Conservation (phyloP, 2,329 filamentous ascomycete genomes). For the Fusarium sp. region DNA sequence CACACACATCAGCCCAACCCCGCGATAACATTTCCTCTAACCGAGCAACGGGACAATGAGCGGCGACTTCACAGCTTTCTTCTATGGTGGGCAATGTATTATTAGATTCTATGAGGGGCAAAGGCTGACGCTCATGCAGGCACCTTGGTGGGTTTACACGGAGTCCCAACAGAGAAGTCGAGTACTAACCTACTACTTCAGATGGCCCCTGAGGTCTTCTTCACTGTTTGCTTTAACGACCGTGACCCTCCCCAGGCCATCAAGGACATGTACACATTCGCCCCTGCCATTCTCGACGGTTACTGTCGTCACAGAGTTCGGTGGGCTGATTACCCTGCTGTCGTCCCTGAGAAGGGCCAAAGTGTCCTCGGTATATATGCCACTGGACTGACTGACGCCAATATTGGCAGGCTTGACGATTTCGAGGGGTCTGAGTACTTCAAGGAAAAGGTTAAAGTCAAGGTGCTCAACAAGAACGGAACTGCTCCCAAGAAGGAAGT, state of each 20-base stretch:
- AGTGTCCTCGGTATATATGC: slow-evolving; percentile 81
- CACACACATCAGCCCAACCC: background rate
- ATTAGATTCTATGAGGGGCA: too few relatives aligned
- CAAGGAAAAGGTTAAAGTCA: slow-evolving; percentile 67
- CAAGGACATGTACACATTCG: slow-evolving; percentile 70
- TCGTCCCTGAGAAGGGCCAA: slow-evolving; percentile 68
- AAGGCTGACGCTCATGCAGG: slow-evolving; percentile 38
- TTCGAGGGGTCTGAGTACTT: slow-evolving; percentile 86
- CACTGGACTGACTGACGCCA: slow-evolving; percentile 80
- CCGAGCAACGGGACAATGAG: slow-evolving; percentile 51
- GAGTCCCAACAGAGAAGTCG: background rate
- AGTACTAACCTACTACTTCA: slow-evolving; percentile 46
- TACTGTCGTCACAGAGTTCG: slow-evolving; percentile 79
- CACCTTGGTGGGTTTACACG: slow-evolving; percentile 50
- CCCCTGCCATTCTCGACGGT: slow-evolving; percentile 79
- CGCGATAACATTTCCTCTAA: background rate
- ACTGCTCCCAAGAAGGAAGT: slow-evolving; percentile 55
- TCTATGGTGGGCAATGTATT: slow-evolving; percentile 63
- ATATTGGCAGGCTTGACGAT: slow-evolving; percentile 79
- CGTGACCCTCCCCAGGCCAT: slow-evolving; percentile 61
- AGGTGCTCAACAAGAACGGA: slow-evolving; percentile 61
- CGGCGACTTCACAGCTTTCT: slow-evolving; percentile 63
- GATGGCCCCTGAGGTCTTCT: slow-evolving; percentile 91
- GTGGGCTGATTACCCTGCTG: slow-evolving; percentile 82
- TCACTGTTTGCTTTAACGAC: slow-evolving; percentile 81